Conservation (phyloP, 306 rosid species). For the Cucurbita ficifolia region DNA sequence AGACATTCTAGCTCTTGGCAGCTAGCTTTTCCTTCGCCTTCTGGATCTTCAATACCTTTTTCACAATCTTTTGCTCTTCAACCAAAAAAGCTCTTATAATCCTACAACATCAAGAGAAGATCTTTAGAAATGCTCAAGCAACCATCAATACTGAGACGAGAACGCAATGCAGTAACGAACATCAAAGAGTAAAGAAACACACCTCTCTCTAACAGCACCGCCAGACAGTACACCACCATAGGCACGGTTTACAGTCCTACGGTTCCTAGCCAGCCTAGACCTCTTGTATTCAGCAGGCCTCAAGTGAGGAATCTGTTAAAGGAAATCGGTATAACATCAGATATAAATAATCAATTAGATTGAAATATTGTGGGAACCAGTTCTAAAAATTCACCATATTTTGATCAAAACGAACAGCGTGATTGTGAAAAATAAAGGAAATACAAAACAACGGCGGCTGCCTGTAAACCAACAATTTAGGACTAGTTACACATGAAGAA, state of each 20-base stretch:
- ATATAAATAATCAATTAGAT: not conserved
- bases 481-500: not conserved
- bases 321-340: not conserved
- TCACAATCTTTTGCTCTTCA: slow-evolving; percentile 2
- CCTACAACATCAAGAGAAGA: not conserved
- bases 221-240: slow-evolving; percentile 1
- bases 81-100: not conserved
- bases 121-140: not conserved
- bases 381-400: not conserved
- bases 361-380: not conserved
- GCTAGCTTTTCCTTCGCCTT: not conserved
- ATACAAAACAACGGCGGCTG: not conserved
- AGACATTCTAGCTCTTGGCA: not conserved
- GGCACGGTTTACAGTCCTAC: slow-evolving; percentile 44
- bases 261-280: slow-evolving; percentile 64
- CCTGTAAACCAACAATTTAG: not conserved
- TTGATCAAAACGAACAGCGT: not conserved
- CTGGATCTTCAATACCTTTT: slow-evolving; percentile 1
- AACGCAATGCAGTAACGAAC: not conserved
- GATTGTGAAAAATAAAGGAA: not conserved
- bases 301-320: slow-evolving; percentile 44
- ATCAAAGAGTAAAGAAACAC: not conserved
- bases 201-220: slow-evolving; percentile 1
- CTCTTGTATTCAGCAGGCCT: slow-evolving; percentile 83
- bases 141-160: not conserved